phyloP scores from a whole-genome alignment of 2,329 filamentous ascomycete species.

The Verticillium zaregamsianum region DNA sequence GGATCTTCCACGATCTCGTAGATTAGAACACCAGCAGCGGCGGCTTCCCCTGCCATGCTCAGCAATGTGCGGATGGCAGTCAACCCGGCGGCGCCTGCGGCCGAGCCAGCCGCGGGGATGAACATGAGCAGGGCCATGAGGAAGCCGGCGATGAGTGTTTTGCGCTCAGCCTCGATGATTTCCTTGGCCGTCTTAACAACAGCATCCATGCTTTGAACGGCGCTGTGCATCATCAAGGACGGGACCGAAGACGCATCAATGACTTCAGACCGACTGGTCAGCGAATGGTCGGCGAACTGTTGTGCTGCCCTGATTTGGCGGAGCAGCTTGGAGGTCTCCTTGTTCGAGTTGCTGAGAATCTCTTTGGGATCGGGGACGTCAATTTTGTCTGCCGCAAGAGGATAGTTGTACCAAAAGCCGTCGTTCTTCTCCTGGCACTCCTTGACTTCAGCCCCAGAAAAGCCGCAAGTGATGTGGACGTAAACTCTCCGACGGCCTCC shows the following conservation, averaged over 20 bases:
- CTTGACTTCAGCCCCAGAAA: no score
- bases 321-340: not conserved
- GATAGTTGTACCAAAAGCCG: constrained; percentile 2
- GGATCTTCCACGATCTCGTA: not conserved
- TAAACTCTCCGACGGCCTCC: no score
- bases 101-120: constrained; percentile 4
- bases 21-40: constrained; percentile 4
- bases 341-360: not conserved
- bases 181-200: constrained; percentile 1
- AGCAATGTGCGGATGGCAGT: not conserved
- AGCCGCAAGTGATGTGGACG: no score
- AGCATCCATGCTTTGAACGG: not conserved
- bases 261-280: not conserved
- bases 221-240: not conserved
- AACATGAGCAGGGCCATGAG: constrained; percentile 4
- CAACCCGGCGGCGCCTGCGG: not conserved
- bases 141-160: not conserved
- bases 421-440: not conserved
- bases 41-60: no score
- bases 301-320: not conserved
- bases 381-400: not conserved
- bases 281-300: not conserved
- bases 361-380: constrained; percentile 1
- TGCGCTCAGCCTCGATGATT: constrained; percentile 2
- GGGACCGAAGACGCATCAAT: not conserved